phyloP scores from a whole-genome alignment of 176 grass and related monocot genomes.

The Oryza brachyantha region DNA sequence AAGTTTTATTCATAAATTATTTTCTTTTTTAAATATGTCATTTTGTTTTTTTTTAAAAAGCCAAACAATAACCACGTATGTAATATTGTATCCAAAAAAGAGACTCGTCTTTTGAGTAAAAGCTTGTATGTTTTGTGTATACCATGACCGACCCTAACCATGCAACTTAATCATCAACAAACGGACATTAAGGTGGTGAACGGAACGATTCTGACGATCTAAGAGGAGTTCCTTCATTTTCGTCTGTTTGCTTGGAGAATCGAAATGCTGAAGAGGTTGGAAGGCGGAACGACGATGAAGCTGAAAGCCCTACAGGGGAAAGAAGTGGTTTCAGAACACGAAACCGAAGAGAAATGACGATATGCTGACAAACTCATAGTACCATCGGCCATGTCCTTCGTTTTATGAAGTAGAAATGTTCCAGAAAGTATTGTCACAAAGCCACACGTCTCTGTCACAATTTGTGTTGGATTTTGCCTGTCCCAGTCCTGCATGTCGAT shows the following conservation, averaged over 20 bases:
- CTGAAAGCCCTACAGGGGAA: conserved; percentile 12
- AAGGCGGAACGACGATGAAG: conserved; percentile 40
- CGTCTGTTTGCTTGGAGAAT: conserved; percentile 42
- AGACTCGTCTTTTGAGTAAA: background rate
- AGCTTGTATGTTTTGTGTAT: background rate
- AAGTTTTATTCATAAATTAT: too few species aligned
- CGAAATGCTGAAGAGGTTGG: conserved; percentile 34
- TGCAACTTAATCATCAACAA: background rate
- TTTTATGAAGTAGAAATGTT: conserved; percentile 83
- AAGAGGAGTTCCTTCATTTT: conserved; percentile 64
- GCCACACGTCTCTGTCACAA: conserved; percentile 75
- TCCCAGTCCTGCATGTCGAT: conserved; percentile 54
- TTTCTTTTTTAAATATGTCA: too few species aligned
- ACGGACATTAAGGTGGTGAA: conserved; percentile 13
- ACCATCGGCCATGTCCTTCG: conserved; percentile 73
- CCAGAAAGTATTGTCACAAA: conserved; percentile 80
- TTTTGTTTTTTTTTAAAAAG: too few species aligned
- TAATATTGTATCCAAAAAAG: too few species aligned
- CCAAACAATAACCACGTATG: too few species aligned
- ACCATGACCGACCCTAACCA: background rate
- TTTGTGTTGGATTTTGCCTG: conserved; percentile 80
- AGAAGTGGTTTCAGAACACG: conserved; percentile 10
- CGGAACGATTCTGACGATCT: conserved; percentile 53
- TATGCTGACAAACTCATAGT: background rate
- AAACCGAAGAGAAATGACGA: background rate